Evolutionary conservation across 805 yeast species (phyloP), one percentile per base, ranked within the genome.

Genomic region (Suhomyces xylopsoci): DNA sequence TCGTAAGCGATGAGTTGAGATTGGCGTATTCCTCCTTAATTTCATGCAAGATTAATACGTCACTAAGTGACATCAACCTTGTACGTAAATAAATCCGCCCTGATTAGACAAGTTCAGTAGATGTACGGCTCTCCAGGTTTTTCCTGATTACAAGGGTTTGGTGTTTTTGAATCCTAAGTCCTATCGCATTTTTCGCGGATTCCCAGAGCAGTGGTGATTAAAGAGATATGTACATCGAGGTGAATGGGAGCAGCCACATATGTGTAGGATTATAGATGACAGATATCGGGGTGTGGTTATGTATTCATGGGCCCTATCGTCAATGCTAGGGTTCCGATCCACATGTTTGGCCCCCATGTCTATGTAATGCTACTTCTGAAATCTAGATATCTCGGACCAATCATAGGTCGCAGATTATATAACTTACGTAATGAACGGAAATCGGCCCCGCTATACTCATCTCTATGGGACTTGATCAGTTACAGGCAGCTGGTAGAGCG

Each of bases 321-420:
- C 5, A 8, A 14, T 8, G 22, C 19, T 20, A 17, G 48, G 52
- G 28, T 32, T 32, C 26, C 34, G 44, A 19, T 7, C 9, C 24
- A 10, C n/a, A n/a, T 32, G 3, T 19, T 22, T 38, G 20, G 42
- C 9, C 42, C 42, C 24, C n/a, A n/a, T n/a, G n/a, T n/a, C n/a
- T n/a, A n/a, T n/a, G n/a, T n/a, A n/a, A n/a, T n/a, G n/a, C n/a
- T n/a, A n/a, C n/a, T n/a, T n/a, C n/a, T n/a, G n/a, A n/a, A n/a
- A n/a, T n/a, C n/a, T n/a, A n/a, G 28, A 22, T 42, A 42, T 42
- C 45, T 42, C 45, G 19, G 22, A 24, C 45, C 45, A 42, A 42
- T 42, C 26, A 42, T 22, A 22, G 6, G 9, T 20, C 28, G 45
- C 17, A 24, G 30, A 22, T 42, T 22, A 42, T 20, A 14, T 5